Conservation (phyloP, 1,284 basidiomycete species). For the Cutaneotrichosporon curvatum region DNA sequence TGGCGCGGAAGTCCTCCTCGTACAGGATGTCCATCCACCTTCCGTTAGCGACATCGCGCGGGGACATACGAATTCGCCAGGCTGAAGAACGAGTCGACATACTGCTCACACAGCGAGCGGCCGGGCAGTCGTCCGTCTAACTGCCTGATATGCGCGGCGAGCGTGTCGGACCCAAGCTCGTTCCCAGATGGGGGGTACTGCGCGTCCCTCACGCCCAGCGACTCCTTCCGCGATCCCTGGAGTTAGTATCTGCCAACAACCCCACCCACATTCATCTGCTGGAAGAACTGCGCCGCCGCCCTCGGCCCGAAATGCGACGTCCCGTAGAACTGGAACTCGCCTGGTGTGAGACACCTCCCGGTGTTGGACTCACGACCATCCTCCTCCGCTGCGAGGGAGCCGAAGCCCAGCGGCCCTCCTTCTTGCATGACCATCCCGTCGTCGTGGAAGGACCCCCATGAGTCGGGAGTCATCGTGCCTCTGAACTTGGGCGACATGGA, state of each 20-base stretch:
- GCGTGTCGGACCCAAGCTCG: constrained; percentile 5
- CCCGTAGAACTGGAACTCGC: constrained; percentile 26
- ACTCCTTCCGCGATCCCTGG: constrained; percentile 2
- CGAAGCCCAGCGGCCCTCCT: constrained; percentile 20
- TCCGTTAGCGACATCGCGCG: neutral
- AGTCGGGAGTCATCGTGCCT: constrained; percentile 1
- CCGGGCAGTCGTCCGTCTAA: constrained; percentile 21
- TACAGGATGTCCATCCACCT: constrained; percentile 31
- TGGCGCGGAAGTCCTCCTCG: constrained; percentile 23
- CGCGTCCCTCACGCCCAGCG: constrained; percentile 15
- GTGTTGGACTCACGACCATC: constrained; percentile 15
- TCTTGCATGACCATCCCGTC: constrained; percentile 23
- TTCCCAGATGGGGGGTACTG: constrained; percentile 10
- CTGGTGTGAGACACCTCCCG: constrained; percentile 15
- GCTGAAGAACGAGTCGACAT: constrained; percentile 22
- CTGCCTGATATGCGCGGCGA: constrained; percentile 19
- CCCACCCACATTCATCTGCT: constrained; percentile 12
- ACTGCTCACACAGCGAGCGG: constrained; percentile 20
- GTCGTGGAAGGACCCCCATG: constrained; percentile 6
- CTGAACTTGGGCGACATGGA: neutral
- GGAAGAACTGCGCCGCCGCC: constrained; percentile 19
- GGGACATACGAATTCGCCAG: constrained; percentile 24
- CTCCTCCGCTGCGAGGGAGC: constrained; percentile 17
- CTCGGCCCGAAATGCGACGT: constrained; percentile 28
- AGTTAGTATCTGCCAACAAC: neutral